Base-by-base conservation (phyloP, 768 basidiomycete genomes). In the Megacollybia marginata region DNA sequence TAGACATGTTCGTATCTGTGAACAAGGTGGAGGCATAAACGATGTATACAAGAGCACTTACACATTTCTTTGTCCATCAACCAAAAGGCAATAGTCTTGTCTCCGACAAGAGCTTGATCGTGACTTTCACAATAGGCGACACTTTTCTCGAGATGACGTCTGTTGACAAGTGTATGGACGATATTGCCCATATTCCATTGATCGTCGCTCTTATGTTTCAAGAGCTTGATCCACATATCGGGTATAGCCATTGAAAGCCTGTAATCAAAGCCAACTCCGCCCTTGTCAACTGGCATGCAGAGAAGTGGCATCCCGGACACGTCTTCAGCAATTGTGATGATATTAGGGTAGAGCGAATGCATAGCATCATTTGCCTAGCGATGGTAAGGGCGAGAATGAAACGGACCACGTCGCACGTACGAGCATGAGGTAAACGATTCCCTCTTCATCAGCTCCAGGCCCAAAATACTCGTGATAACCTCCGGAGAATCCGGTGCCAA, bases 1-100 rank as follows among this genome's bases (percentile, higher is more conserved):
- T 47, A 15, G 54, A 55, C 58, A 56, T 40, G 47, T 55, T n/a
- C 47, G n/a, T 48, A 48, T 57, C 44, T 63, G 46, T 7, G 47
- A 56, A 72, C 51, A 56, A 23, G 67, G 49, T 44, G 28, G 55
- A 38, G 20, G 44, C 33, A 23, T 20, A 15, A 44, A 16, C 13
- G 23, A 33, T 7, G 18, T n/a, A 42, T 3, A 49, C 52, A 44
- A 47, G 44, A 44, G 16, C 33, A 73, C 82, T 58, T 74, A 93
- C 94, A 97, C 96, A 99, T 99, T 68, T 98, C 96, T 69, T 95
- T 95, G 68, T 99, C 96, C 96, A 99, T 99, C 51, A 98, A 68
- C 96, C 96, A 99, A 69, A 99, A 99, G 4, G 96, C 96, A 42
- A 99, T 61, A 2, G 95, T 98, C 73, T 99, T 99, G 71, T 99